phyloP scores from a whole-genome alignment of 257 asterid genomes.

The Anisodus acutangulus region DNA sequence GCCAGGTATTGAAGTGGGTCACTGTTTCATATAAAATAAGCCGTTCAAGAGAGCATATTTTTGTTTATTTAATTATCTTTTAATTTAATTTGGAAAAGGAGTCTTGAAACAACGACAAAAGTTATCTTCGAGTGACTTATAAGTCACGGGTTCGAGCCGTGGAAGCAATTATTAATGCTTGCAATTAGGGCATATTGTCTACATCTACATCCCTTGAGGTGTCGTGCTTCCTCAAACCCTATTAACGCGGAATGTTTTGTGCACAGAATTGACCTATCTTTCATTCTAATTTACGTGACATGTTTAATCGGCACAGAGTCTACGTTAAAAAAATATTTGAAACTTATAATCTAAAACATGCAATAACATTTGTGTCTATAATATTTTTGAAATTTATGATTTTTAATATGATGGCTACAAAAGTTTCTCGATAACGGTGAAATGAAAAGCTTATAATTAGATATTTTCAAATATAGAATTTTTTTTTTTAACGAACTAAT shows the following conservation, averaged over 20 bases:
- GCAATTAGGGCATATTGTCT: too few relatives aligned
- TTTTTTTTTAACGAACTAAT: neutral
- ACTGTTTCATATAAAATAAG: neutral
- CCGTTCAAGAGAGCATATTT: neutral
- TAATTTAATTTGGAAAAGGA: too few relatives aligned
- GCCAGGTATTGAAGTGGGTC: slow-evolving; percentile 38
- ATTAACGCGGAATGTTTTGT: too few relatives aligned
- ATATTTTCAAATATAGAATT: neutral
- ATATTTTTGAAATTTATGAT: neutral
- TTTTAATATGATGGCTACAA: neutral
- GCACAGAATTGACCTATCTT: too few relatives aligned
- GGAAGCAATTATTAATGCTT: too few relatives aligned
- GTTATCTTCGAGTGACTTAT: too few relatives aligned
- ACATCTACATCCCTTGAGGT: too few relatives aligned
- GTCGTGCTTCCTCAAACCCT: too few relatives aligned
- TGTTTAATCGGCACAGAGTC: too few relatives aligned
- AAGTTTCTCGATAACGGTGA: neutral
- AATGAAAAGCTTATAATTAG: neutral
- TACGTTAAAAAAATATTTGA: neutral
- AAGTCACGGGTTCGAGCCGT: too few relatives aligned
- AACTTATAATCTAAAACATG: rapidly evolving
- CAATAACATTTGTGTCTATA: neutral
- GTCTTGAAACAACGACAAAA: too few relatives aligned
- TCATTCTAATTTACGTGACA: too few relatives aligned
- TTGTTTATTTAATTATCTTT: neutral